Conservation (phyloP, 2,329 filamentous ascomycete genomes). For the Pseudogymnoascus sp. region DNA sequence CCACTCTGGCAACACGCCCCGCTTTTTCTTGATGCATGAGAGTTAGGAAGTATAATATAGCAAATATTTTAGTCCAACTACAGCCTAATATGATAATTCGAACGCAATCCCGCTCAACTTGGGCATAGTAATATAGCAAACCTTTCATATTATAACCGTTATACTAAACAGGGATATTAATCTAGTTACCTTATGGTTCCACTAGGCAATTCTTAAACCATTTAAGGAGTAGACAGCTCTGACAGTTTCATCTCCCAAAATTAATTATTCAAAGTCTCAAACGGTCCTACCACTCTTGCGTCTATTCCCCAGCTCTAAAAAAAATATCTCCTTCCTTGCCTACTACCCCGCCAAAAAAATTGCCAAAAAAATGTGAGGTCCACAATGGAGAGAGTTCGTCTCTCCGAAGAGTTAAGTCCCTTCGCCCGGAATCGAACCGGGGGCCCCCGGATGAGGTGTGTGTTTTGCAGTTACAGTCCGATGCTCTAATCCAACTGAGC, state of each 20-base stretch:
- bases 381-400: conserved; percentile 3
- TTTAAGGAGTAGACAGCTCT: too few species aligned
- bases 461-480: conserved; percentile 10
- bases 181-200: too few species aligned
- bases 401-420: conserved; percentile 10
- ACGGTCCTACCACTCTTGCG: not conserved
- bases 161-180: too few species aligned
- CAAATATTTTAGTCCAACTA: too few species aligned
- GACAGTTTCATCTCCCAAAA: too few species aligned
- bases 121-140: too few species aligned
- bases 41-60: not conserved
- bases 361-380: not conserved
- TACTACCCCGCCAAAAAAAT: not conserved
- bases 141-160: too few species aligned
- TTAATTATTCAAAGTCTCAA: too few species aligned
- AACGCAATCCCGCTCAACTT: too few species aligned
- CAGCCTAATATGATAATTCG: too few species aligned
- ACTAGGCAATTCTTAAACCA: not conserved
- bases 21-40: too few species aligned
- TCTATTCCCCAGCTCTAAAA: not conserved
- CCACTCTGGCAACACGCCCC: not conserved
- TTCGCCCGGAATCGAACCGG: conserved; percentile 11
- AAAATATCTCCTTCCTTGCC: not conserved
- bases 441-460: conserved; percentile 10
- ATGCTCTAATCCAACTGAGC: conserved; percentile 11